Conservation (phyloP, 139 green algal species). For the Zygnema circumcarinatum region DNA sequence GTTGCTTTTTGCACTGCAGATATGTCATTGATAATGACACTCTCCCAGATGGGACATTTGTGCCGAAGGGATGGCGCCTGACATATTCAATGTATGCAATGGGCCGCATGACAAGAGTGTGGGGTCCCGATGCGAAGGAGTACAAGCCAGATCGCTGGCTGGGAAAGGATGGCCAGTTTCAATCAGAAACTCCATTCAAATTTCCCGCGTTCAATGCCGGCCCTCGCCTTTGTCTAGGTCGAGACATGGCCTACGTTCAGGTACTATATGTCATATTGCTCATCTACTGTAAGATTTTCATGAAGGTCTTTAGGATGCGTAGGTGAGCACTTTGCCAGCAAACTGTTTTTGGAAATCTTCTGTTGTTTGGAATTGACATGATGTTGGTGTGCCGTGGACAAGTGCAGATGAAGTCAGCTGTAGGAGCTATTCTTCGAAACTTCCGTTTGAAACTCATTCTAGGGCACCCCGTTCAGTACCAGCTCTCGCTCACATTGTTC, state of each 20-base stretch:
- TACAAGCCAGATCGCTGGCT: slow-evolving; percentile 44
- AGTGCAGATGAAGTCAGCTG: slow-evolving; percentile 51
- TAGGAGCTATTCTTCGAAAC: neutral
- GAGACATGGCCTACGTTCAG: slow-evolving; percentile 41
- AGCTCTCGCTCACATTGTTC: slow-evolving; percentile 43
- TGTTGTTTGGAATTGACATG: too few species aligned
- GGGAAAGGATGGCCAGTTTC: slow-evolving; percentile 10
- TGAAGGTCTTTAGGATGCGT: neutral
- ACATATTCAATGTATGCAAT: slow-evolving; percentile 29
- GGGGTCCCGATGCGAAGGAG: slow-evolving; percentile 34
- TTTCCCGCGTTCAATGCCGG: slow-evolving; percentile 38
- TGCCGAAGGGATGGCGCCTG: neutral
- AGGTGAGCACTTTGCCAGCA: neutral
- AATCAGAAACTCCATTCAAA: slow-evolving; percentile 29
- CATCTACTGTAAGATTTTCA: too few species aligned
- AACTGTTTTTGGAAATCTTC: too few species aligned
- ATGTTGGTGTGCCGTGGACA: neutral
- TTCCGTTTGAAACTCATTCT: slow-evolving; percentile 16
- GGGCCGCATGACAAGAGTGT: slow-evolving; percentile 29
- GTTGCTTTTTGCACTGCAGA: slow-evolving; percentile 4
- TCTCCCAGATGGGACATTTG: slow-evolving; percentile 26
- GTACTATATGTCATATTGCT: too few species aligned
- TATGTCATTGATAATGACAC: slow-evolving; percentile 5
- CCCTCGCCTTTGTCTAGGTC: slow-evolving; percentile 36
- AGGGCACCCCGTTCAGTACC: slow-evolving; percentile 41